Evolutionary conservation across 768 basidiomycete species (phyloP).

Genomic region (Lactifluus hygrophoroides): DNA sequence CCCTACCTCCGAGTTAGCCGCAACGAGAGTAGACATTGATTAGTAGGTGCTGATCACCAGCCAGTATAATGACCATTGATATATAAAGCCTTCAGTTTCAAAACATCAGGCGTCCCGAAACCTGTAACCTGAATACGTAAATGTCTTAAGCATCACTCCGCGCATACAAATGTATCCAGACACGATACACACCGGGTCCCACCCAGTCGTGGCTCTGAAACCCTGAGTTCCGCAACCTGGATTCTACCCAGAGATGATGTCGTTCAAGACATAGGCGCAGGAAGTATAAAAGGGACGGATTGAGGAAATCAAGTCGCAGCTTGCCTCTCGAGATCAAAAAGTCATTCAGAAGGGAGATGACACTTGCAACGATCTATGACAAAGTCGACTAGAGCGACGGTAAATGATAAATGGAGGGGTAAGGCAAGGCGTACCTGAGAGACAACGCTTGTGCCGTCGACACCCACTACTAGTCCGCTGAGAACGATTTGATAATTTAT

Average conservation of each 20-base stretch:
- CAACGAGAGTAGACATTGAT: background rate
- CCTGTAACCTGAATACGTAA: constrained; percentile 22
- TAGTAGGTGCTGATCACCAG: too few species aligned
- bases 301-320: constrained; percentile 33
- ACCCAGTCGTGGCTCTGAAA: constrained; percentile 23
- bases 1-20: background rate
- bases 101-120: constrained; percentile 27
- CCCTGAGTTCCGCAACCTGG: constrained; percentile 54
- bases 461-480: too few species aligned
- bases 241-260: constrained; percentile 51
- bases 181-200: constrained; percentile 18
- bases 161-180: background rate
- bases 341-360: constrained; percentile 33
- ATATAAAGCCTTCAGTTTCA: constrained; percentile 24
- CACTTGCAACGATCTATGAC: constrained; percentile 24
- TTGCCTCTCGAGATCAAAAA: constrained; percentile 28
- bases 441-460: too few species aligned
- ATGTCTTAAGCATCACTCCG: background rate
- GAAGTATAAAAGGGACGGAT: constrained; percentile 30
- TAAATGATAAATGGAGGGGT: background rate
- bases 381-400: background rate
- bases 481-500: too few species aligned
- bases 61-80: background rate
- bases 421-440: too few species aligned
- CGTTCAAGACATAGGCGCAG: constrained; percentile 29